Base-by-base conservation (phyloP, 179 eudicot species). In the Carnegiea gigantea region DNA sequence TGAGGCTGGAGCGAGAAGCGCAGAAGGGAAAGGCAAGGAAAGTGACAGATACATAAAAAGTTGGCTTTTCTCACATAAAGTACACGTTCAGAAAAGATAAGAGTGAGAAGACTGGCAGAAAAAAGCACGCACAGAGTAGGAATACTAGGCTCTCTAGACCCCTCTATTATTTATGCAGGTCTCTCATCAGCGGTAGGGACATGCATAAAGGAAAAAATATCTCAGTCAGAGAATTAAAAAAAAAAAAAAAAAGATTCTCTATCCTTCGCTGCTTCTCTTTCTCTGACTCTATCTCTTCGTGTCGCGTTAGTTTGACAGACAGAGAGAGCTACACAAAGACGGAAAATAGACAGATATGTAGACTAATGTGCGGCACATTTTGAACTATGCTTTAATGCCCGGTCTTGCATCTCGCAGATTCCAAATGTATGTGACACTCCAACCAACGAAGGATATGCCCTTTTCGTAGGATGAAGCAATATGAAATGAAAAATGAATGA, bases 311-410 rank as follows among this genome's bases (percentile, higher is more conserved):
- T 2, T 28, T 26, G 33, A 65, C 65, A 60, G 68, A 23, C 11
- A 62, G 68, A 62, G 12, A 28, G 28, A 62, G 28, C 8, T 3
- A 62, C 28, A 62, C 28, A 62, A 8, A n/a, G 5, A 67, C 38
- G 26, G 71, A 65, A 67, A 67, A 67, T 62, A 62, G 7, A 10
- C 68, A 62, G 68, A 28, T 38, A 67, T 24, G 71, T 67, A 23
- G 71, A 67, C 71, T 67, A 67, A 28, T 67, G 71, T 67, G 71
- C 71, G 71, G 71, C 71, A 67, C 17, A 67, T 67, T 67, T 67
- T 67, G 71, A 67, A 67, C 71, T 38, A 67, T 28, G 20, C 28
- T 21, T 62, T 62, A 5, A 62, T 62, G 68, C 12, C 18, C 6
- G 26, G 71, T 28, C 71, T 67, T 67, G 71, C 71, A 67, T 67